Conservation (phyloP, 192 early-diverging fungal species). For the Linnemannia hyalina region DNA sequence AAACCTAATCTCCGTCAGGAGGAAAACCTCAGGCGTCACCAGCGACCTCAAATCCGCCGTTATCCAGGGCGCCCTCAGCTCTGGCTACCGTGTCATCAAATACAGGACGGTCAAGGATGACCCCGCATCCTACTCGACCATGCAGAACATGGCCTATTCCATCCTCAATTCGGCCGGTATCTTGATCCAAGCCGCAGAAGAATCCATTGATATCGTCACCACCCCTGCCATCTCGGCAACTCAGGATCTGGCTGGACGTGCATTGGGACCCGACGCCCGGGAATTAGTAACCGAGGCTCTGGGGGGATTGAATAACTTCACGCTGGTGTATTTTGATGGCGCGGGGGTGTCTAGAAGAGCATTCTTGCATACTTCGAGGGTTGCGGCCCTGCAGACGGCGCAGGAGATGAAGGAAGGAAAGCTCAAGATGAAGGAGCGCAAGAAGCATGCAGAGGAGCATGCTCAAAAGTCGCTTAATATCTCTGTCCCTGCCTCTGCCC, state of each 20-base stretch:
- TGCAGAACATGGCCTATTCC: conserved; percentile 51
- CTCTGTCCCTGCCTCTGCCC: conserved; percentile 5
- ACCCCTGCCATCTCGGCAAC: conserved; percentile 41
- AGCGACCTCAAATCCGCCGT: conserved; percentile 28
- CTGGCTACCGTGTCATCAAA: conserved; percentile 35
- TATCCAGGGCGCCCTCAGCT: conserved; percentile 16
- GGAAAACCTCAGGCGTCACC: conserved; percentile 25
- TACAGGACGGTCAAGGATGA: conserved; percentile 49
- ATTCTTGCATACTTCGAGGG: conserved; percentile 43
- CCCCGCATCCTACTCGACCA: conserved; percentile 37
- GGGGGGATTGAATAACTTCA: conserved; percentile 39
- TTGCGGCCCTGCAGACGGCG: conserved; percentile 47
- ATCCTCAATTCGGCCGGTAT: conserved; percentile 51
- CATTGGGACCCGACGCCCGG: conserved; percentile 42
- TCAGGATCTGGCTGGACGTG: conserved; percentile 39
- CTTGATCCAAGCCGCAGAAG: conserved; percentile 47
- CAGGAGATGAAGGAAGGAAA: conserved; percentile 51
- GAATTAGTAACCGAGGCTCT: conserved; percentile 44
- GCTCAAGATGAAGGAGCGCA: conserved; percentile 46
- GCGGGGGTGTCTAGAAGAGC: conserved; percentile 43
- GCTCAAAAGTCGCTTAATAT: neutral
- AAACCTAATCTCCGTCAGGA: conserved; percentile 29
- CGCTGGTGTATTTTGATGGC: conserved; percentile 44
- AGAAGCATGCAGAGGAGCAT: conserved; percentile 13
- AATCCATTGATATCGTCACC: conserved; percentile 40